Conservation (phyloP, 495 filamentous ascomycete species). For the Penicillium paxilli region DNA sequence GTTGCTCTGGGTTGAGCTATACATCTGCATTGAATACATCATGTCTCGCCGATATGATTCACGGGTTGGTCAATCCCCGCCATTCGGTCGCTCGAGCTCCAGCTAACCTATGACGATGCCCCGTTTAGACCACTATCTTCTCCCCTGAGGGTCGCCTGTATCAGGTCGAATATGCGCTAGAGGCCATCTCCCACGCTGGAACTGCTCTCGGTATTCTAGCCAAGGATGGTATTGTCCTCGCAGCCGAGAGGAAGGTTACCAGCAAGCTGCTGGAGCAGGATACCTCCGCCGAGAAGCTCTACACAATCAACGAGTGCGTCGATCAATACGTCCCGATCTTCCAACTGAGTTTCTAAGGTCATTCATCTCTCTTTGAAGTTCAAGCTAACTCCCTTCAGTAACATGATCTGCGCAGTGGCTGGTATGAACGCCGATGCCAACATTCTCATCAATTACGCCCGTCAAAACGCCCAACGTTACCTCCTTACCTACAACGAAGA, state of each 20-base stretch:
- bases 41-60: slow-evolving; percentile 99
- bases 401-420: slow-evolving; percentile 99
- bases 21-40: slow-evolving; percentile 26
- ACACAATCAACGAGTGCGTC: slow-evolving; percentile 94
- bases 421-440: slow-evolving; percentile 99
- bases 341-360: not conserved
- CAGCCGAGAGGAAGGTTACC: slow-evolving; percentile 98
- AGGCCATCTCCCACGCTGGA: slow-evolving; percentile 97
- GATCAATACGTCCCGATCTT: not conserved
- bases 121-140: slow-evolving; percentile 96
- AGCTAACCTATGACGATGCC: slow-evolving; percentile 48
- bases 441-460: slow-evolving; percentile 99
- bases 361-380: not conserved
- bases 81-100: slow-evolving; percentile 33
- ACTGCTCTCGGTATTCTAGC: slow-evolving; percentile 95
- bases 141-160: slow-evolving; percentile 97
- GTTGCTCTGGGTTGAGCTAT: slow-evolving; percentile 4
- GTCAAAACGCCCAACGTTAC: slow-evolving; percentile 92
- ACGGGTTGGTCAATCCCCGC: slow-evolving; percentile 59
- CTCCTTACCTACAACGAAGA: slow-evolving; percentile 99
- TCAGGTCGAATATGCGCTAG: slow-evolving; percentile 98
- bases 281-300: slow-evolving; percentile 98
- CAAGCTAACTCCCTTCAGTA: slow-evolving; percentile 56
- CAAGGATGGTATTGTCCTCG: slow-evolving; percentile 96
- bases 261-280: slow-evolving; percentile 99